phyloP scores from a whole-genome alignment of 371 early-diverging fungal species.

The Chytridium lagenaria region DNA sequence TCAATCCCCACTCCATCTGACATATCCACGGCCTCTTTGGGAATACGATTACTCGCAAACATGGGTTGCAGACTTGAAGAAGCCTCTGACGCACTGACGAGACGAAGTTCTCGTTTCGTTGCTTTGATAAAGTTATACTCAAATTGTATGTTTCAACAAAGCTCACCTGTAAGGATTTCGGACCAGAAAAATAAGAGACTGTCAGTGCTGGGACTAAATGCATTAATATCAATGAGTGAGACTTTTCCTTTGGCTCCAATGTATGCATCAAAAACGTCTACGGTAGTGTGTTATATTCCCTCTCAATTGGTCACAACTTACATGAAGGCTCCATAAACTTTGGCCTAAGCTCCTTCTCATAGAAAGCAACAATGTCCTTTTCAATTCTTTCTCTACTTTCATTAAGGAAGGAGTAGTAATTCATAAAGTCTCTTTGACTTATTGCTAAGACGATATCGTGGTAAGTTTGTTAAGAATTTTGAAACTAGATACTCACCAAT shows the following conservation, averaged over 20 bases:
- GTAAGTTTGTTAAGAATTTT: not conserved
- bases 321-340: conserved; percentile 64
- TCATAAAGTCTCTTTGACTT: conserved; percentile 55
- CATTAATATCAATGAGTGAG: conserved; percentile 88
- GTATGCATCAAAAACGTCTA: conserved; percentile 90
- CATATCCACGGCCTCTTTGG: conserved; percentile 78
- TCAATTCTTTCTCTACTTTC: conserved; percentile 64
- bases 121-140: too few relatives aligned
- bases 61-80: conserved; percentile 52
- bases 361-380: conserved; percentile 68
- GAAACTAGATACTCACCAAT: conserved; percentile 32
- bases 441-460: conserved; percentile 29
- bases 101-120: too few relatives aligned
- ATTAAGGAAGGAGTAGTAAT: conserved; percentile 76
- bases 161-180: conserved; percentile 70
- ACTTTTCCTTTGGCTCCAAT: conserved; percentile 65
- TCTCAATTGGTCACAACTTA: conserved; percentile 26
- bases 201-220: conserved; percentile 79
- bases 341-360: conserved; percentile 62
- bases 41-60: conserved; percentile 72
- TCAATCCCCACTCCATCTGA: conserved; percentile 74
- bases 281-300: not conserved
- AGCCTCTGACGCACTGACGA: not conserved
- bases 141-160: too few relatives aligned
- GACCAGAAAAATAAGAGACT: conserved; percentile 79